Conservation (phyloP, 73 alveolate species). For the Paramecium pentaurelia region DNA sequence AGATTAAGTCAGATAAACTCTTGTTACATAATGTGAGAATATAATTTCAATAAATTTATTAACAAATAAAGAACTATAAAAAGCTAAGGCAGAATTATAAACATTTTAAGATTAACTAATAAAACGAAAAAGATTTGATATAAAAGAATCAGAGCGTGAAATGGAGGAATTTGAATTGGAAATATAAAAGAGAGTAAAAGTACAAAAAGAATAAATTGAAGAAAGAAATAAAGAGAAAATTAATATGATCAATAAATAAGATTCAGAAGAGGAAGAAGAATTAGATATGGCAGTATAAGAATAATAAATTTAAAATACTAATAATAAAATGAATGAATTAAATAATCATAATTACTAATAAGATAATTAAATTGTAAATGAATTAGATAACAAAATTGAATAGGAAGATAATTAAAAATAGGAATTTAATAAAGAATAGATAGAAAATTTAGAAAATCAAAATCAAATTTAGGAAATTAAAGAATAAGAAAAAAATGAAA, state of each 20-base stretch:
- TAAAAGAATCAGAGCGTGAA: background rate
- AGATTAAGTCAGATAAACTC: background rate
- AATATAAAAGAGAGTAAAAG: background rate
- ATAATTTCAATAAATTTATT: background rate
- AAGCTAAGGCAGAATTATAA: background rate
- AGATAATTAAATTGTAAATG: background rate
- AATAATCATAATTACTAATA: too few species aligned
- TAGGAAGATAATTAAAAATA: background rate
- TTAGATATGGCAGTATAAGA: background rate
- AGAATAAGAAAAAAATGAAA: background rate
- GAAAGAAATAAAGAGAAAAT: background rate
- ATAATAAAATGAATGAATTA: too few species aligned
- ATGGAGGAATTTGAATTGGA: background rate
- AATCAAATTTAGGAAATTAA: background rate
- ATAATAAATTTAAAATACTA: too few species aligned
- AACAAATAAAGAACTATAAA: background rate
- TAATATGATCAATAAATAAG: background rate
- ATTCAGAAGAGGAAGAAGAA: background rate
- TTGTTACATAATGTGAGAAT: background rate
- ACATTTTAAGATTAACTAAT: background rate
- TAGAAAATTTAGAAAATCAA: background rate
- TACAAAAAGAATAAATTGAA: background rate
- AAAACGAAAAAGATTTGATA: background rate
- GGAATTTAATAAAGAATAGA: background rate
- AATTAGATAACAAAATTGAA: background rate